Conservation (phyloP, 176 grass and related monocot genomes). For the Cenchrus purpureus region DNA sequence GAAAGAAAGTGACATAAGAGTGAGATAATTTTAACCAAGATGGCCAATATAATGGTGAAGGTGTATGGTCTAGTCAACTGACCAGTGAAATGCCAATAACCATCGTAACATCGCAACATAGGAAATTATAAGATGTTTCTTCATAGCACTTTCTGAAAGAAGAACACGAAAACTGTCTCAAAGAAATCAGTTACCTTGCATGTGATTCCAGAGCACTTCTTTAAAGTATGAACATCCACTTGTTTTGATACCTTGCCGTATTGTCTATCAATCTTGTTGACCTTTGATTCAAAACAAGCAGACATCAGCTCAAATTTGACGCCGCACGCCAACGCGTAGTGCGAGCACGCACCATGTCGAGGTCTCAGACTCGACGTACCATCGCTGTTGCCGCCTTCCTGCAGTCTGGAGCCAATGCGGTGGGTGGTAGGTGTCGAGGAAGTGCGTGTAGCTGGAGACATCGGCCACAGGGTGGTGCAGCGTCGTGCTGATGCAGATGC, state of each 20-base stretch:
- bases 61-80: too few species aligned
- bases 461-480: conserved; percentile 84
- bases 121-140: too few species aligned
- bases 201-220: conserved; percentile 87
- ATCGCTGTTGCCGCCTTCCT: neutral
- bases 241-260: conserved; percentile 97
- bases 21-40: too few species aligned
- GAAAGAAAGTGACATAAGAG: too few species aligned
- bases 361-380: conserved; percentile 26
- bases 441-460: conserved; percentile 83
- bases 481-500: conserved; percentile 57
- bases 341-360: conserved; percentile 55
- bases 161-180: too few species aligned
- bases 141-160: too few species aligned
- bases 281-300: conserved; percentile 56
- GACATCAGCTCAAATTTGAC: conserved; percentile 42
- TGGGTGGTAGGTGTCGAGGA: conserved; percentile 56
- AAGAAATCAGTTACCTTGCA: conserved; percentile 33
- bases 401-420: conserved; percentile 16
- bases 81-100: too few species aligned
- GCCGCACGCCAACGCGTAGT: conserved; percentile 71
- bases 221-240: conserved; percentile 98
- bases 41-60: too few species aligned
- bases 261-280: conserved; percentile 87
- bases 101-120: too few species aligned